phyloP scores from a whole-genome alignment of 345 rosid species.

The Laguncularia racemosa region DNA sequence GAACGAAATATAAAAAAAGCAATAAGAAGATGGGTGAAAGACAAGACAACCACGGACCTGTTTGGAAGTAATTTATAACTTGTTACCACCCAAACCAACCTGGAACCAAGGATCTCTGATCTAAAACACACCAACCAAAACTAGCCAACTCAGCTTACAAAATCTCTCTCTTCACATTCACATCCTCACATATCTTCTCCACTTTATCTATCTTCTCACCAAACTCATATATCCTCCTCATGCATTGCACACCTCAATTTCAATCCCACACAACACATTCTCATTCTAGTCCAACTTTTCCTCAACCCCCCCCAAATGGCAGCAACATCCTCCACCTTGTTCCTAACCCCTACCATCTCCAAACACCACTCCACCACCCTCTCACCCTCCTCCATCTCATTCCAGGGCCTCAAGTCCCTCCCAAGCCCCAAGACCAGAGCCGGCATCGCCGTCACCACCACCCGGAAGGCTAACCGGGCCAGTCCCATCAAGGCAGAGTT shows the following conservation, averaged over 20 bases:
- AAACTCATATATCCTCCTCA: background rate
- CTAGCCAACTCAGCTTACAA: constrained; percentile 25
- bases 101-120: constrained; percentile 19
- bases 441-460: constrained; percentile 12
- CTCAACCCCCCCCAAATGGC: background rate
- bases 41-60: background rate
- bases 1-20: too few relatives aligned
- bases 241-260: too few relatives aligned
- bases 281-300: too few relatives aligned
- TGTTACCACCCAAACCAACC: background rate
- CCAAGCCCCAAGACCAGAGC: constrained; percentile 17
- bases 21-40: too few relatives aligned
- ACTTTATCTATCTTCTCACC: background rate
- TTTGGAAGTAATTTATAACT: background rate
- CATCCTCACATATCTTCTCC: constrained; percentile 23
- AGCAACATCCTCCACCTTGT: constrained; percentile 31
- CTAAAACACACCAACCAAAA: constrained; percentile 33
- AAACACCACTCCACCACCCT: constrained; percentile 15
- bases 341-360: constrained; percentile 23
- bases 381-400: constrained; percentile 36
- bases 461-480: constrained; percentile 16
- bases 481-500: constrained; percentile 79
- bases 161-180: constrained; percentile 20
- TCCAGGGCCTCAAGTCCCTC: constrained; percentile 38
- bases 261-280: too few relatives aligned